Conservation (phyloP, 805 yeast species). For the Saturnispora zaruensis region DNA sequence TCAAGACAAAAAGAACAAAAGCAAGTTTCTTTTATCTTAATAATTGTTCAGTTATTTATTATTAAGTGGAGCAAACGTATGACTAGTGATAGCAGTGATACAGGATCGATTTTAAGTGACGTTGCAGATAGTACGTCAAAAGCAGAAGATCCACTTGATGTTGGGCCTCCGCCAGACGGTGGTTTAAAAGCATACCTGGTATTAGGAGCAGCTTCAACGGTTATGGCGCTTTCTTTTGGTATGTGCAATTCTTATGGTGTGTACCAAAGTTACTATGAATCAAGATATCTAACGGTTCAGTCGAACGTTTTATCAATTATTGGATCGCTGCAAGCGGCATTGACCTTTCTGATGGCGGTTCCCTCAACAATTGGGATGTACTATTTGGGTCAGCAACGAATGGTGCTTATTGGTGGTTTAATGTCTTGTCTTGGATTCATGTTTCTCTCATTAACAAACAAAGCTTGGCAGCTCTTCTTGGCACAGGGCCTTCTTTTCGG, state of each 20-base stretch:
- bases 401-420: constrained; percentile 34
- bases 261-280: constrained; percentile 43
- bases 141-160: background rate
- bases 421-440: constrained; percentile 40
- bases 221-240: constrained; percentile 47
- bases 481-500: constrained; percentile 64
- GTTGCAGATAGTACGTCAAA: background rate
- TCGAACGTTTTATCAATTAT: constrained; percentile 43
- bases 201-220: constrained; percentile 39
- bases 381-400: constrained; percentile 35
- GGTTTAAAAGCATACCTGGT: constrained; percentile 48
- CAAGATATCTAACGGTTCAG: constrained; percentile 33
- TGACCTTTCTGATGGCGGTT: constrained; percentile 39
- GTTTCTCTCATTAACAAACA: constrained; percentile 47
- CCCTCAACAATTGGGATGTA: constrained; percentile 36
- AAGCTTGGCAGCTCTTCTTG: constrained; percentile 57
- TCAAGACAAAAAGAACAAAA: background rate
- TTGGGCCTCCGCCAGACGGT: constrained; percentile 28
- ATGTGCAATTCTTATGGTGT: constrained; percentile 52
- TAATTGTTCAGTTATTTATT: background rate
- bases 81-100: background rate
- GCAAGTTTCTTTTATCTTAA: background rate
- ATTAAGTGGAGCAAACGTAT: background rate
- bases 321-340: constrained; percentile 45
- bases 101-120: background rate